These are phyloP conservation scores for Puccinellia tenuiflora DNA, from an alignment of 176 grass and related monocot genomes.

Conservation along the genomic window DNA sequence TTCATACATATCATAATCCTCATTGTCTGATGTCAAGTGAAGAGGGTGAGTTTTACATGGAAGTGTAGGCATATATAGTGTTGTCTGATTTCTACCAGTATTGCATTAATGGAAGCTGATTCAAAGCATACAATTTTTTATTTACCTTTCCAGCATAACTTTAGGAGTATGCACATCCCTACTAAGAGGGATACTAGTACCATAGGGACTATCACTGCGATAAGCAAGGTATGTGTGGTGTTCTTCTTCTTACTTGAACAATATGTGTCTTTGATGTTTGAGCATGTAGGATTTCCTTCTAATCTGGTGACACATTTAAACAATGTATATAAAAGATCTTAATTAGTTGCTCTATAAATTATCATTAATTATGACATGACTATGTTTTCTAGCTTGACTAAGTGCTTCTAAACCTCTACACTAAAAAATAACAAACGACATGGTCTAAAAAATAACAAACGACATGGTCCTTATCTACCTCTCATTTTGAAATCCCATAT, in stretches of 20 bases:
- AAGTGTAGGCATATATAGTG: neutral
- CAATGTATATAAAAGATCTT: neutral
- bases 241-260: neutral
- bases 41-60: neutral
- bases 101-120: neutral
- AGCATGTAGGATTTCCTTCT: conserved; percentile 14
- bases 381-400: neutral
- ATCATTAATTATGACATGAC: neutral
- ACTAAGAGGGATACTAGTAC: conserved; percentile 1
- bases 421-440: neutral
- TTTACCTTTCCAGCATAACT: conserved; percentile 14
- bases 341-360: neutral
- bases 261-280: neutral
- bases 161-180: neutral
- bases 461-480: neutral
- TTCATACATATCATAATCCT: too few relatives aligned
- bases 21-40: neutral
- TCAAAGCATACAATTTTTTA: neutral
- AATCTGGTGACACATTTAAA: neutral
- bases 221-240: neutral
- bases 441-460: neutral
- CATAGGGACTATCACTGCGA: conserved; percentile 1
- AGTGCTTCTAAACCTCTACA: neutral
- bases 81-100: neutral
- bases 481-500: neutral